These are phyloP conservation scores for Guadua angustifolia DNA, from an alignment of 176 grass and related monocot species.

Conservation along the genomic window DNA sequence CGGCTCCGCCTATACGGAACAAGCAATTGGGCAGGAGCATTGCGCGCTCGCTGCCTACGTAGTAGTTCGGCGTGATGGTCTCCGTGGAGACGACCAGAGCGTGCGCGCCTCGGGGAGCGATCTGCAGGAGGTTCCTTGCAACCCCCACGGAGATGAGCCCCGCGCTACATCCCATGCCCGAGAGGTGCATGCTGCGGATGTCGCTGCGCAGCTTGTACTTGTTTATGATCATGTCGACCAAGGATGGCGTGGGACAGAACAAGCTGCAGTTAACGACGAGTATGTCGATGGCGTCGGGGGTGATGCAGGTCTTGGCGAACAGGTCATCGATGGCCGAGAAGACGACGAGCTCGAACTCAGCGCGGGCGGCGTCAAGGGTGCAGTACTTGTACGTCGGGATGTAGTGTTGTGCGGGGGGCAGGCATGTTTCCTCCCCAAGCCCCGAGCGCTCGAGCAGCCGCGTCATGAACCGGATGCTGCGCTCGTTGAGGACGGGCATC, in stretches of 20 bases:
- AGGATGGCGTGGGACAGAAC: constrained; percentile 63
- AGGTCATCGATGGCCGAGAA: constrained; percentile 83
- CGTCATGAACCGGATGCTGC: constrained; percentile 74
- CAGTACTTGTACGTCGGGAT: constrained; percentile 9
- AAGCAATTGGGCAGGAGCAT: constrained; percentile 73
- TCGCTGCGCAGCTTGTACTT: constrained; percentile 54
- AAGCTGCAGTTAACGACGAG: constrained; percentile 67
- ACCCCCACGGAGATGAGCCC: constrained; percentile 61
- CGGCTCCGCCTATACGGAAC: constrained; percentile 72
- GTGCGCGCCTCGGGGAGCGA: constrained; percentile 36
- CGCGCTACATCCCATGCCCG: constrained; percentile 74
- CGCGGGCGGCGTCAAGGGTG: constrained; percentile 30
- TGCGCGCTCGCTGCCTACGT: constrained; percentile 62
- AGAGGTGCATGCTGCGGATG: constrained; percentile 62
- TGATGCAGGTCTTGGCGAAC: constrained; percentile 54
- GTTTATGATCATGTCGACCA: constrained; percentile 63
- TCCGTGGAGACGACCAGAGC: constrained; percentile 70
- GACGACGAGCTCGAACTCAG: constrained; percentile 47
- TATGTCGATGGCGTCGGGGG: constrained; percentile 53
- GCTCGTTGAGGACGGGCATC: constrained; percentile 56
- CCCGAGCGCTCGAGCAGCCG: constrained; percentile 69
- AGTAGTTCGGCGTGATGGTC: constrained; percentile 67
- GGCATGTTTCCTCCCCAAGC: no score
- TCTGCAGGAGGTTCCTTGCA: constrained; percentile 63
- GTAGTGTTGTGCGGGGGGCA: constrained; percentile 44